Conservation (phyloP, 352 stramenopile genomes). For the Globisporangium polare region DNA sequence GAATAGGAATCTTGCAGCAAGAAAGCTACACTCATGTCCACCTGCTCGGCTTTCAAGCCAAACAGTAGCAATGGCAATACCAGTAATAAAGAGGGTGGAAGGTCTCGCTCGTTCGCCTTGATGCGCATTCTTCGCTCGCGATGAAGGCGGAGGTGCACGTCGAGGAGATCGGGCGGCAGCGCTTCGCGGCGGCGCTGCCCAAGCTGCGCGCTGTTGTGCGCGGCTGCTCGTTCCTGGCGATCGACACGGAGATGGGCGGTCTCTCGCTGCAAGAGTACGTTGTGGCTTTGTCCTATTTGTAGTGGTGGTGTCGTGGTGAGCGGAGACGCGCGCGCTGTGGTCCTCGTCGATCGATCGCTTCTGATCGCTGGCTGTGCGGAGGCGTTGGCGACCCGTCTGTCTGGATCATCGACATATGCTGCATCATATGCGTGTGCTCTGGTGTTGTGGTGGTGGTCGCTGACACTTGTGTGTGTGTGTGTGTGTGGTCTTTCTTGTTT, state of each 20-base stretch:
- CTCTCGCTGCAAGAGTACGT: constrained; percentile 66
- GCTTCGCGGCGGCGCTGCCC: constrained; percentile 20
- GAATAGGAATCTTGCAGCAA: too few relatives aligned
- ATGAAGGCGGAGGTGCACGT: constrained; percentile 20
- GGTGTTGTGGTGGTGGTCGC: not conserved
- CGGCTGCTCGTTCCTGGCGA: constrained; percentile 57
- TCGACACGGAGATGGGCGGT: constrained; percentile 77
- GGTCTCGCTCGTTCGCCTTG: constrained; percentile 24
- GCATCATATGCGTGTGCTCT: not conserved
- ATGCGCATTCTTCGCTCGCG: constrained; percentile 34
- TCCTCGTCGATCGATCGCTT: not conserved
- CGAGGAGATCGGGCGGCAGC: constrained; percentile 18
- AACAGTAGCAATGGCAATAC: too few relatives aligned
- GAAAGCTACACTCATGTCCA: too few relatives aligned
- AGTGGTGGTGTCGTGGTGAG: not conserved
- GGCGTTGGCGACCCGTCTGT: too few relatives aligned
- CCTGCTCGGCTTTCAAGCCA: too few relatives aligned
- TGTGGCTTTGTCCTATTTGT: not conserved
- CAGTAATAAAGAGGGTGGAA: too few relatives aligned
- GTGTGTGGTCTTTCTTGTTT: not conserved
- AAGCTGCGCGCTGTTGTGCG: constrained; percentile 28
- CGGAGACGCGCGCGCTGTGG: not conserved
- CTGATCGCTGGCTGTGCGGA: not conserved
- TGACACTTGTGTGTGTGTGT: not conserved
- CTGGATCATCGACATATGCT: not conserved